Conservation (phyloP, 345 rosid species). For the Pistacia atlantica region DNA sequence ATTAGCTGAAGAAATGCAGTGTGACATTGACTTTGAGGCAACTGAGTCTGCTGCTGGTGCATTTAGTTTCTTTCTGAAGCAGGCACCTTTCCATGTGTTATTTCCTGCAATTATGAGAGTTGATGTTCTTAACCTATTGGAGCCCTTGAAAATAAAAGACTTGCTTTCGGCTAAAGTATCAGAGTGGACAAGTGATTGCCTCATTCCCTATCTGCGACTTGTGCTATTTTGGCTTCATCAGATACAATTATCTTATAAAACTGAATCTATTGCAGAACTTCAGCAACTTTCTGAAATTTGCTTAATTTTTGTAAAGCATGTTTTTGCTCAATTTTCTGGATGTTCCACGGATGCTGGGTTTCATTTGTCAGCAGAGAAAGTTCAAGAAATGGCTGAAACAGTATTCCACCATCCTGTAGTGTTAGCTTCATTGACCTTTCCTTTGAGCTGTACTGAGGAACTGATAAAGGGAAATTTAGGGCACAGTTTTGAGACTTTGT, state of each 20-base stretch:
- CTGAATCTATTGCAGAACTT: constrained; percentile 44
- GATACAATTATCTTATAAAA: constrained; percentile 46
- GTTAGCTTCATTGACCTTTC: constrained; percentile 43
- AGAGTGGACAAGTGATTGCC: constrained; percentile 38
- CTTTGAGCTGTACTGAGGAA: constrained; percentile 46
- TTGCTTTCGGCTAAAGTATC: constrained; percentile 67
- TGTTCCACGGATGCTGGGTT: constrained; percentile 20
- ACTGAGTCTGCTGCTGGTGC: constrained; percentile 45
- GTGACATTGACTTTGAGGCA: constrained; percentile 34
- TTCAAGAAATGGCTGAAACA: constrained; percentile 55
- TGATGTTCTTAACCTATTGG: constrained; percentile 33
- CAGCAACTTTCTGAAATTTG: constrained; percentile 61
- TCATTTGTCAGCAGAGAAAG: constrained; percentile 31
- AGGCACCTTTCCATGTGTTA: constrained; percentile 66
- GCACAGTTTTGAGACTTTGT: constrained; percentile 41
- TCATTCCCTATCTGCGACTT: constrained; percentile 50
- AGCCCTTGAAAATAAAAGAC: constrained; percentile 43
- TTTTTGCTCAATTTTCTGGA: constrained; percentile 45
- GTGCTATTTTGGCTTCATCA: constrained; percentile 72
- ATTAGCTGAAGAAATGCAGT: constrained; percentile 38
- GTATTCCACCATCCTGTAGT: constrained; percentile 71
- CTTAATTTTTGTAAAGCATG: constrained; percentile 51
- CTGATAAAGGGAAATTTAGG: constrained; percentile 29
- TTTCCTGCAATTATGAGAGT: constrained; percentile 49
- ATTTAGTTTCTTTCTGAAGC: constrained; percentile 61